Base-by-base conservation (phyloP, 768 basidiomycete genomes). In the Hemileccinum impolitum region DNA sequence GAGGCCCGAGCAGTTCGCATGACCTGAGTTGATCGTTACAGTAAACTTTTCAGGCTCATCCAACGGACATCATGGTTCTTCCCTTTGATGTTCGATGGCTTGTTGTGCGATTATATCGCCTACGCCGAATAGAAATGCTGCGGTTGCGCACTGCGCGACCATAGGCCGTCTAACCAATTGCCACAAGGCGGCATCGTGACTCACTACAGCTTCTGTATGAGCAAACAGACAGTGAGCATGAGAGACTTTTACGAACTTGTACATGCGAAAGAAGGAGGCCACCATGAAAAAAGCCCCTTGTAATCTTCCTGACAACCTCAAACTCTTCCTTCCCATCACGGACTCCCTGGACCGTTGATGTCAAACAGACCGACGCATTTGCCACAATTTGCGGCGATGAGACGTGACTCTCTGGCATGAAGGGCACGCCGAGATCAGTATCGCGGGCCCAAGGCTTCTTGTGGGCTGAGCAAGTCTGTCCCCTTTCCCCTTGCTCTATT, bases 31-130 rank as follows among this genome's bases (percentile, higher is more conserved):
- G 15, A 43, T 43, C 23, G 19, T 5, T 39, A 21, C n/a, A n/a
- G n/a, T n/a, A 30, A 6, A 4, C 4, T 18, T n/a, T 17, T 49
- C 50, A 52, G 28, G 26, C 2, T 26, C 19, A 8, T 51, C 14
- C 4, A 26, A 74, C 82, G 56, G 54, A 89, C 87, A 55, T 96
- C 92, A 61, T 95, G 92, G 3, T 83, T 65, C 46, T 61, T 72
- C 7, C 90, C 89, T 55, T n/a, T 73, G 79, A 59, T 73, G 74
- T 62, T 94, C 94, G 17, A 94, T 78, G 1, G 71, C 78, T 66
- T 95, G 94, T 67, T 96, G 93, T 0, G 93, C 93, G 37, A 94
- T 77, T 1, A 93, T 58, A 62, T 92, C 90, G 18, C 87, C 89
- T 6, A 77, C 72, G 37, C 86, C 84, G 54, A 90, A 91, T 9